Base-by-base conservation (phyloP, 305 asterid genomes). In the Fraxinus latifolia region DNA sequence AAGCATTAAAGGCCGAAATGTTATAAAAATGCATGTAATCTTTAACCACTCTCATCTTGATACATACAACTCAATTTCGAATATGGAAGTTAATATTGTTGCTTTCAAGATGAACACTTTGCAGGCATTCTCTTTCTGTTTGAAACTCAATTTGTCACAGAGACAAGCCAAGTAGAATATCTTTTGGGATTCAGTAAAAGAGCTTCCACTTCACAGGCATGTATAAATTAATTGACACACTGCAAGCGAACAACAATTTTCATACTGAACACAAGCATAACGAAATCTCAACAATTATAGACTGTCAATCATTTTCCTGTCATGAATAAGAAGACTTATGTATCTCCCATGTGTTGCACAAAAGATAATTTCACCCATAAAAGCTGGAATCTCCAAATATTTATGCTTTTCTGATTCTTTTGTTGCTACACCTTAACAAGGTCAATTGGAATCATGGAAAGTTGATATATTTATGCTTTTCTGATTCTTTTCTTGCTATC, bases 171-270 rank as follows among this genome's bases (percentile, higher is more conserved):
- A 21, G 27, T 21, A 62, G 72, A 62, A 62, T 7, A 62, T 62
- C 3, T 25, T 62, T 62, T 62, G n/a, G 33, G 27, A 58, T 58
- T 58, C 68, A 58, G 12, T 58, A 19, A 58, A 19, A 58, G 29
- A 25, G 72, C 31, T 21, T 62, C 72, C 72, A 62, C 15, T 62
- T 62, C 32, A 23, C n/a, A 2, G 72, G 72, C 33, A 25, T 23
- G 72, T 62, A 23, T 23, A 8, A 62, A 23, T 25, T 25, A 62
- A 62, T 62, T 62, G 33, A 62, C n/a, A 21, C 72, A 9, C 2
- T 23, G n/a, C 29, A 58, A 91, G 82, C 71, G 4, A 60, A 60
- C 31, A 60, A 60, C 29, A 60, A 6, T 60, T 19, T 60, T 60
- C 71, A 60, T 60, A 27, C 71, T 7, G 32, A 7, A 60, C 27